Percentiles rank a stretch among this genome's conserved stretches.
phyloP scores from a whole-genome alignment of 2,329 filamentous ascomycete species.

The Botrytis fabae region DNA sequence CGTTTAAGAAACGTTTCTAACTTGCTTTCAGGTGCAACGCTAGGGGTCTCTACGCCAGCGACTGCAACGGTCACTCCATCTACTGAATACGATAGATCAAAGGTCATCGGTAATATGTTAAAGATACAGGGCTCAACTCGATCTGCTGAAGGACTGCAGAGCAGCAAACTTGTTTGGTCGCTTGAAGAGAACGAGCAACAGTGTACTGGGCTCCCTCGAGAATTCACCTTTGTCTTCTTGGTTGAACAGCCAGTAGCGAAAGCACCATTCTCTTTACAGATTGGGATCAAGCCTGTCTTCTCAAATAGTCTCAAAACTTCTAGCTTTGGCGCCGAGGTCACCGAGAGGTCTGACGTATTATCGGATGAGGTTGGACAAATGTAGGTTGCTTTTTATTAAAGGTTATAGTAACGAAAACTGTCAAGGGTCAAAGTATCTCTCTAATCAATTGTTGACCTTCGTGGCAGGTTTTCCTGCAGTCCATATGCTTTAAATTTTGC shows the following conservation, averaged over 20 bases:
- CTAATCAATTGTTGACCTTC: not conserved
- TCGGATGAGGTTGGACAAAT: constrained; percentile 17
- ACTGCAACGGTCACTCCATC: constrained; percentile 17
- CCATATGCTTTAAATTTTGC: constrained; percentile 19
- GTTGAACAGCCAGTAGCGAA: constrained; percentile 18
- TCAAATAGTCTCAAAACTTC: not conserved
- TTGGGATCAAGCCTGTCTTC: constrained; percentile 12
- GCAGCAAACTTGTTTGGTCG: constrained; percentile 20
- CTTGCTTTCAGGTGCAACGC: not conserved
- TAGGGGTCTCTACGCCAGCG: constrained; percentile 16
- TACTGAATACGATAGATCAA: constrained; percentile 19
- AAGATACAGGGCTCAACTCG: constrained; percentile 23
- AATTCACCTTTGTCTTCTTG: constrained; percentile 22
- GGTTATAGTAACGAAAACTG: not conserved
- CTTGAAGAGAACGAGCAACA: constrained; percentile 23
- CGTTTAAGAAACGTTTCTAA: not conserved
- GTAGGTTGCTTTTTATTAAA: not conserved
- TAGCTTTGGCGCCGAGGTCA: constrained; percentile 10
- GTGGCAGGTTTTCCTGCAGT: constrained; percentile 5
- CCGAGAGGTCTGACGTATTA: not conserved
- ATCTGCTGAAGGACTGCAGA: constrained; percentile 15
- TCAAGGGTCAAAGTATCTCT: not conserved
- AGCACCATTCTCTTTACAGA: constrained; percentile 19
- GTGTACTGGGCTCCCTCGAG: constrained; percentile 17
- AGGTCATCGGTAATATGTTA: constrained; percentile 15